Percentiles rank a stretch among this genome's conserved stretches.
phyloP scores from a whole-genome alignment of 148 eudicot species.

The Agrostemma githago region DNA sequence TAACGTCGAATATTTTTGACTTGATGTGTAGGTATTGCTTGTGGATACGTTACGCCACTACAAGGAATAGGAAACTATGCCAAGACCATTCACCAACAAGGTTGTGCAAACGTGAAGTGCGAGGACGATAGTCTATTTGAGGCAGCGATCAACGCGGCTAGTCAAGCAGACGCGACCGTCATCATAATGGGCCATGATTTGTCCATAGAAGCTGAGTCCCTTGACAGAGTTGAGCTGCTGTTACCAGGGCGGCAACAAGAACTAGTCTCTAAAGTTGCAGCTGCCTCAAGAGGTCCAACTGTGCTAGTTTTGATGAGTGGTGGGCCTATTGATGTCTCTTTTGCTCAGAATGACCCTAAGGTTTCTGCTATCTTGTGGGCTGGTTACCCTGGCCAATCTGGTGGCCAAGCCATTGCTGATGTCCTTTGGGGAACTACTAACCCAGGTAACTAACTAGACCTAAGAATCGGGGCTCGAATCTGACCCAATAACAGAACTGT shows the following conservation, averaged over 20 bases:
- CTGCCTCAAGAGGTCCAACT: conserved; percentile 67
- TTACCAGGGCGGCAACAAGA: conserved; percentile 85
- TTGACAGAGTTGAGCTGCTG: conserved; percentile 62
- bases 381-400: conserved; percentile 96
- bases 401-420: conserved; percentile 89
- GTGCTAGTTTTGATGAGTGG: conserved; percentile 84
- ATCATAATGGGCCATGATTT: conserved; percentile 85
- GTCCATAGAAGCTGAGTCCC: conserved; percentile 86
- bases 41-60: conserved; percentile 69
- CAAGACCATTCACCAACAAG: conserved; percentile 55
- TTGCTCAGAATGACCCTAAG: conserved; percentile 61
- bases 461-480: neutral
- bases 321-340: conserved; percentile 79
- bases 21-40: conserved; percentile 55
- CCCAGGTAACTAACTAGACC: conserved; percentile 49
- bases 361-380: conserved; percentile 75
- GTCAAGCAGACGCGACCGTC: conserved; percentile 64
- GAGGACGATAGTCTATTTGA: conserved; percentile 38
- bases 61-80: conserved; percentile 73
- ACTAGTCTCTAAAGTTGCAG: conserved; percentile 64
- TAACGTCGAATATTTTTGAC: too few relatives aligned
- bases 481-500: neutral
- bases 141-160: conserved; percentile 61
- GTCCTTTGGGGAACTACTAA: conserved; percentile 67
- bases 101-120: conserved; percentile 67